Percentiles rank a stretch among this genome's conserved stretches.
phyloP scores from a whole-genome alignment of 1,284 basidiomycete genomes.

The Ganoderma sinense region DNA sequence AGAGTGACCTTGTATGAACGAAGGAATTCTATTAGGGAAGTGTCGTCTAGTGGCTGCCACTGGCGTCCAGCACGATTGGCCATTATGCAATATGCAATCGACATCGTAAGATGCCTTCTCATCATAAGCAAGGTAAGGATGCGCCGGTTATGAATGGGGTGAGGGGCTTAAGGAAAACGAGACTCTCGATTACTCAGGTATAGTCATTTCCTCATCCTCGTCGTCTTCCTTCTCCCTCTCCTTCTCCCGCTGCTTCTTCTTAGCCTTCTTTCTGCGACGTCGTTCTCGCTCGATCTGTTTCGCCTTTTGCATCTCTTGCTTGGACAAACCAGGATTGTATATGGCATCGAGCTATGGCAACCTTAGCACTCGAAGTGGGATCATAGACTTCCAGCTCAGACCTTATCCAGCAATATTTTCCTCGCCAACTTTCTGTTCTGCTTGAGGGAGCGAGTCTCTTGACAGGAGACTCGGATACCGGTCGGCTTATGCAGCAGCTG shows the following conservation, averaged over 20 bases:
- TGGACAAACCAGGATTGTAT: slow-evolving; percentile 79
- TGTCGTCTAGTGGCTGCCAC: no score
- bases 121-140: no score
- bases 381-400: slow-evolving; percentile 41
- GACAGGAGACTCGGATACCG: slow-evolving; percentile 78
- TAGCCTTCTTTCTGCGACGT: slow-evolving; percentile 68
- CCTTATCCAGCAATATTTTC: slow-evolving; percentile 73
- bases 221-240: slow-evolving; percentile 26
- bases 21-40: no score
- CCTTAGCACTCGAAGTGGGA: neutral
- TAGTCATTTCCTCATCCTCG: neutral
- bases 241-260: slow-evolving; percentile 37
- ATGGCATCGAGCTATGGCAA: slow-evolving; percentile 67
- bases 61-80: neutral
- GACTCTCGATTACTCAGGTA: neutral
- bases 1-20: no score
- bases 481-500: slow-evolving; percentile 82
- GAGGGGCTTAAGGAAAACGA: no score
- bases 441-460: slow-evolving; percentile 78
- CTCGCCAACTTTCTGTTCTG: slow-evolving; percentile 78
- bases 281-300: slow-evolving; percentile 78
- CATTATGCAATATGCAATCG: no score
- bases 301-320: slow-evolving; percentile 68
- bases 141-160: no score
- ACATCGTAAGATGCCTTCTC: neutral